Base-by-base conservation (phyloP, 441 rosid species). In the Kokia cookei region DNA sequence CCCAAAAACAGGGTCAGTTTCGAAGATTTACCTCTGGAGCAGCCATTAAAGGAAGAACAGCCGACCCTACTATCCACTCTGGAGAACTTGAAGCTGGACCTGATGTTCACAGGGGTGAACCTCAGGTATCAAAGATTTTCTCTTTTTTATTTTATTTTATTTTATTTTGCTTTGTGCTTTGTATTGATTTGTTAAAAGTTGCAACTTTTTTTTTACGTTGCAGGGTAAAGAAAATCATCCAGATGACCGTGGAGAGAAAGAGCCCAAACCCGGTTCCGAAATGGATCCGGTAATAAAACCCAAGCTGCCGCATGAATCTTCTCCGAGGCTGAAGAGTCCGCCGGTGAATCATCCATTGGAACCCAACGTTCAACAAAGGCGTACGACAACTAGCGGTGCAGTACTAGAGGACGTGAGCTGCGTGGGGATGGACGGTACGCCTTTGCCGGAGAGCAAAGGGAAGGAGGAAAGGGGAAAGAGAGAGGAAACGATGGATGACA, bases 401-500 rank as follows among this genome's bases (percentile, higher is more conserved):
- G 42, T 27, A 1, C 58, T 78, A 1, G 80, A 78, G 3, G 80
- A 76, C 11, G 84, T 74, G 45, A 73, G 61, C 72, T 89, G 91
- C 50, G 86, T 78, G 0, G 95, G 91, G 57, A 24, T 90, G 1
- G 97, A 89, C 27, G 93, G 91, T 8, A 59, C 84, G 29, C 89
- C 93, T 1, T 81, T 77, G 79, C 82, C 91, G 2, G 51, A 79
- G 15, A 82, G 50, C 14, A 22, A 65, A 65, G 83, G 54, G 40
- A 47, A 72, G 4, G 75, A 76, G 62, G 68, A 26, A 17, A 69
- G 69, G n/a, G 54, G 62, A 3, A 69, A 69, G 42, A 7, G 35
- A 1, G 57, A 73, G 67, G 70, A 80, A 55, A 73, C 71, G 11
- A 84, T 80, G n/a, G 84, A 79, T 13, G 80, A 86, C 35, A 75